phyloP scores from a whole-genome alignment of 257 asterid species.

The Sherardia arvensis region DNA sequence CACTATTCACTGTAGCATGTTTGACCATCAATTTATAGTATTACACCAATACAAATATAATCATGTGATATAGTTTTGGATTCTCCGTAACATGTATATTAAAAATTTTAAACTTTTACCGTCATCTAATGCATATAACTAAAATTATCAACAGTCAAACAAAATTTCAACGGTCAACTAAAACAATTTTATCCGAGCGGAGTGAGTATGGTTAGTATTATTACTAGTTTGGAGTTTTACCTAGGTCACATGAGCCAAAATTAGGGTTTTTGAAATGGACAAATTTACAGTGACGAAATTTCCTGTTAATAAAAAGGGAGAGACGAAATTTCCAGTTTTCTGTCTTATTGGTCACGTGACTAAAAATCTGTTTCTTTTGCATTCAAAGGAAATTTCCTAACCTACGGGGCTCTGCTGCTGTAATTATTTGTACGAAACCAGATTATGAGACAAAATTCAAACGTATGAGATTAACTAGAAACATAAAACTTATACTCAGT shows the following conservation, averaged over 20 bases:
- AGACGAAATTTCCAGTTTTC: background rate
- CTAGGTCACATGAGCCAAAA: background rate
- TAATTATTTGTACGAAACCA: background rate
- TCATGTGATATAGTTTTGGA: too few species aligned
- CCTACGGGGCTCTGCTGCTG: background rate
- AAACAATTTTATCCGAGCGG: too few species aligned
- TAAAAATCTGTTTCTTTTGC: background rate
- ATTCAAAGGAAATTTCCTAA: constrained; percentile 11
- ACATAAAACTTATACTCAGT: background rate
- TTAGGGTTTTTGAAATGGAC: background rate
- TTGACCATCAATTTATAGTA: too few species aligned
- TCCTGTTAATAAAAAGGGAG: too few species aligned
- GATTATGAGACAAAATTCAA: background rate
- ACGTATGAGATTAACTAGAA: background rate
- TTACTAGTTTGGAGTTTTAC: background rate
- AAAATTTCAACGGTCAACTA: too few species aligned
- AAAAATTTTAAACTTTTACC: too few species aligned
- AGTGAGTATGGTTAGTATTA: background rate
- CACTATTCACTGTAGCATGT: too few species aligned
- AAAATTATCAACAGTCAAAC: too few species aligned
- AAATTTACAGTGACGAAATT: background rate
- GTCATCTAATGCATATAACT: too few species aligned
- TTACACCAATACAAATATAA: too few species aligned
- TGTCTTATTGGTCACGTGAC: background rate
- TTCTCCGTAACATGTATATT: too few species aligned